Percentiles rank a stretch among this genome's conserved stretches.
Conservation (phyloP, 2,329 filamentous ascomycete species). For the Fusarium praegraminearum region DNA sequence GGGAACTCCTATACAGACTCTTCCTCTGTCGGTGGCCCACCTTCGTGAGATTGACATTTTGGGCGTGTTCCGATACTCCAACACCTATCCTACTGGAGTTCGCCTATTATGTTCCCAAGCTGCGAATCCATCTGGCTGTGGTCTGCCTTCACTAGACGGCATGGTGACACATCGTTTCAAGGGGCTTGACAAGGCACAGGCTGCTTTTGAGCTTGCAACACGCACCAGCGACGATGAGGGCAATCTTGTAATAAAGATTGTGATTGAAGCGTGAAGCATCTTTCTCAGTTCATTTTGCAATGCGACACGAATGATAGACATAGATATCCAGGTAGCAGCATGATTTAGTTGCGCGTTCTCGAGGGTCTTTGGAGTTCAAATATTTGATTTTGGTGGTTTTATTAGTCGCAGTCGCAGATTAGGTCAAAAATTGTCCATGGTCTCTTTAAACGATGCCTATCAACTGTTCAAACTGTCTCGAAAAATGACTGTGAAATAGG, state of each 20-base stretch:
- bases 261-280: conserved; percentile 65
- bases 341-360: neutral
- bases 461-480: neutral
- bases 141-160: conserved; percentile 73
- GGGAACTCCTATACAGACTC: conserved; percentile 80
- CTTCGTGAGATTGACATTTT: conserved; percentile 81
- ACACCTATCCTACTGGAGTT: conserved; percentile 80
- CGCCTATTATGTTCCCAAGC: conserved; percentile 64
- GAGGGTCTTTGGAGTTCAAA: neutral
- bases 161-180: conserved; percentile 80
- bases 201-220: conserved; percentile 77
- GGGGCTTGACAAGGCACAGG: conserved; percentile 70
- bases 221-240: conserved; percentile 75
- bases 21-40: conserved; percentile 78
- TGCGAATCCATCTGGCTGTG: conserved; percentile 54
- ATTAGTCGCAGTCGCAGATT: neutral
- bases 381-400: neutral
- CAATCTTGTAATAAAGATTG: conserved; percentile 78
- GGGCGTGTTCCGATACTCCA: conserved; percentile 82
- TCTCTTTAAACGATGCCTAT: neutral
- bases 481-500: neutral
- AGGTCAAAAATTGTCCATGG: neutral
- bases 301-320: conserved; percentile 37
- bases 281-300: conserved; percentile 3
- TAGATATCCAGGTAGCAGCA: conserved; percentile 29